A percentile compares a stretch with the other conserved stretches of the same genome.
These are phyloP conservation scores for Pichia phayaonensis DNA, from an alignment of 805 yeast genomes.

Conservation along the genomic window DNA sequence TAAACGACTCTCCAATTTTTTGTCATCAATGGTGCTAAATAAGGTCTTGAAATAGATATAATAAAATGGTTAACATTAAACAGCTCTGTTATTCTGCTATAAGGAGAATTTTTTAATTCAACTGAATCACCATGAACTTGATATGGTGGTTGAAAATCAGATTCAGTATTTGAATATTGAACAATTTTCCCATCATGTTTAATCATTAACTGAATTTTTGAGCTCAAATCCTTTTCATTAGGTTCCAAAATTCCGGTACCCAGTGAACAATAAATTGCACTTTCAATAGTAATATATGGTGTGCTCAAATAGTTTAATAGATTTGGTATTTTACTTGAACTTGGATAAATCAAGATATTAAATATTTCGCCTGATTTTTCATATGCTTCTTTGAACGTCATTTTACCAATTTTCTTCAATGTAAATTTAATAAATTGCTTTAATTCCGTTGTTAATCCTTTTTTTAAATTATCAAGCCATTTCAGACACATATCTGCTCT, in stretches of 20 bases:
- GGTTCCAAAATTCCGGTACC: conserved; percentile 67
- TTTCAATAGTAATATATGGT: conserved; percentile 84
- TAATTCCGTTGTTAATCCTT: conserved; percentile 84
- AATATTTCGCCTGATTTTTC: conserved; percentile 68
- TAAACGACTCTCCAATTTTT: conserved; percentile 64
- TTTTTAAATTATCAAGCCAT: conserved; percentile 12
- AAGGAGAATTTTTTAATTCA: conserved; percentile 44
- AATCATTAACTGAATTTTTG: conserved; percentile 38
- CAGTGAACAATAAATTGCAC: conserved; percentile 82
- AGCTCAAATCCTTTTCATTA: conserved; percentile 38
- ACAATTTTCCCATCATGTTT: conserved; percentile 31
- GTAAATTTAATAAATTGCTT: conserved; percentile 73
- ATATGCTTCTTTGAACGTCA: conserved; percentile 92
- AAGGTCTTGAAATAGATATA: conserved; percentile 88
- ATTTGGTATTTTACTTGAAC: conserved; percentile 59
- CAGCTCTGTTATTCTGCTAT: conserved; percentile 80
- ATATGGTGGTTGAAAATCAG: conserved; percentile 35
- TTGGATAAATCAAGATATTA: conserved; percentile 81
- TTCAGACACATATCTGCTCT: neutral
- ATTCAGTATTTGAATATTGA: conserved; percentile 17
- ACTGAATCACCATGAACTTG: conserved; percentile 21
- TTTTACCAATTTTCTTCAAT: conserved; percentile 62
- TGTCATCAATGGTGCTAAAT: conserved; percentile 80
- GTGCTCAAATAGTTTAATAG: conserved; percentile 84
- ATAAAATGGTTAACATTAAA: conserved; percentile 93